Conservation (phyloP, 352 stramenopile species). For the Pythium sukuiense region DNA sequence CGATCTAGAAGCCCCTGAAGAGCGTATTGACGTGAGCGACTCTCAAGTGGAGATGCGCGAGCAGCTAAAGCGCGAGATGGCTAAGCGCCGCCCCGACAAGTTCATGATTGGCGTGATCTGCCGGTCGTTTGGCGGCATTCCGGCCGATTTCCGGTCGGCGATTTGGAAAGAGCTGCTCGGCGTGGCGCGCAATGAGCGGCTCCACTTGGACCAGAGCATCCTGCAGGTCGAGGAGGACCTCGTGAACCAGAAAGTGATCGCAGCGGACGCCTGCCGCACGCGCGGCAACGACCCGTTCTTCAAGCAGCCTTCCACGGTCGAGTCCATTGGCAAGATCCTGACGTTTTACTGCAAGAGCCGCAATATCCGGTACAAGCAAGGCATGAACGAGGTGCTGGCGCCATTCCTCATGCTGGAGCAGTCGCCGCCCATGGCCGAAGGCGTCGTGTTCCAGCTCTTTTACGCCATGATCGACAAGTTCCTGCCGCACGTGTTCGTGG, state of each 20-base stretch:
- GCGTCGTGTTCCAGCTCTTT: constrained; percentile 85
- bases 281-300: constrained; percentile 81
- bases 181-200: constrained; percentile 58
- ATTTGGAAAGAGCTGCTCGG: constrained; percentile 85
- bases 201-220: constrained; percentile 74
- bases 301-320: constrained; percentile 66
- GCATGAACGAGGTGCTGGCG: constrained; percentile 94
- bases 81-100: constrained; percentile 65
- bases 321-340: constrained; percentile 79
- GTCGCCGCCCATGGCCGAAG: constrained; percentile 46
- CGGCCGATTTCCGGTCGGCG: constrained; percentile 42
- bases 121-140: constrained; percentile 67
- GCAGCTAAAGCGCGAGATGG: constrained; percentile 67
- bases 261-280: constrained; percentile 84
- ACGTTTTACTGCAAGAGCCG: constrained; percentile 93
- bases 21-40: background rate
- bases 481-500: constrained; percentile 85
- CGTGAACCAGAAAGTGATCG: constrained; percentile 90
- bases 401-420: constrained; percentile 85
- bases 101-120: constrained; percentile 74
- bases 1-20: background rate
- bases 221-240: constrained; percentile 79
- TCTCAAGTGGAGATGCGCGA: constrained; percentile 13
- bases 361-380: constrained; percentile 91
- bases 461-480: constrained; percentile 90